A percentile compares a stretch with the other conserved stretches of the same genome.
phyloP scores from a whole-genome alignment of 2,329 filamentous ascomycete species.

The Lojkania enalia region DNA sequence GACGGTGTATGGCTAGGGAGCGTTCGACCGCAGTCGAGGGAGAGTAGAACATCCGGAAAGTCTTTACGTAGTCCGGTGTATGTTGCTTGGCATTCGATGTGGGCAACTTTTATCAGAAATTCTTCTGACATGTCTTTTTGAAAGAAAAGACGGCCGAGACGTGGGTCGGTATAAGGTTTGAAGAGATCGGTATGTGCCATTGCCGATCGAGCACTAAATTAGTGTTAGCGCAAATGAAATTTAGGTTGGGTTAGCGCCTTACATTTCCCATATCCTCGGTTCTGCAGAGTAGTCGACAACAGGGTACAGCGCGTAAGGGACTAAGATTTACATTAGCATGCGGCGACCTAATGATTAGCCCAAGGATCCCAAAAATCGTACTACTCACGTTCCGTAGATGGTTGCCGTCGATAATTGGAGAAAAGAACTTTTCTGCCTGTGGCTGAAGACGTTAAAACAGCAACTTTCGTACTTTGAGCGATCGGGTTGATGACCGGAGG shows the following conservation, averaged over 20 bases:
- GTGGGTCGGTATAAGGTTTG: conserved; percentile 12
- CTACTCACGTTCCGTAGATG: conserved; percentile 8
- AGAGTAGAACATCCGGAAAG: conserved; percentile 14
- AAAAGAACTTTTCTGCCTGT: conserved; percentile 15
- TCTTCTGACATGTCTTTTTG: conserved; percentile 12
- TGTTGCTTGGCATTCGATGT: conserved; percentile 14
- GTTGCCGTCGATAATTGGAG: conserved; percentile 14
- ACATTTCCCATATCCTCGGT: conserved; percentile 10
- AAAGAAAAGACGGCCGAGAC: conserved; percentile 14
- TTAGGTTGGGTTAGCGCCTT: neutral
- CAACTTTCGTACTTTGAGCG: conserved; percentile 10
- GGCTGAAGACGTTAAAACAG: conserved; percentile 13
- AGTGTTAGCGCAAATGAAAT: conserved; percentile 1
- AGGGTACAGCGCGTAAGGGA: conserved; percentile 15
- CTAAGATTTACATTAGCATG: neutral
- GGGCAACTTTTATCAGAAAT: conserved; percentile 13
- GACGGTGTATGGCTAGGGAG: conserved; percentile 3
- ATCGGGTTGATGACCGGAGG: conserved; percentile 6
- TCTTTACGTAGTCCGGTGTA: conserved; percentile 11
- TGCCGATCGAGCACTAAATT: conserved; percentile 10
- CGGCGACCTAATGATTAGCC: too few relatives aligned
- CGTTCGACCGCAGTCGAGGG: conserved; percentile 9
- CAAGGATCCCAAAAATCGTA: too few relatives aligned
- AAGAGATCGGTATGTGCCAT: conserved; percentile 17
- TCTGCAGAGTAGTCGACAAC: conserved; percentile 9